Evolutionary conservation across 768 basidiomycete genomes (phyloP), one percentile per base, ranked within the genome.

Genomic region (Trametes elegans): DNA sequence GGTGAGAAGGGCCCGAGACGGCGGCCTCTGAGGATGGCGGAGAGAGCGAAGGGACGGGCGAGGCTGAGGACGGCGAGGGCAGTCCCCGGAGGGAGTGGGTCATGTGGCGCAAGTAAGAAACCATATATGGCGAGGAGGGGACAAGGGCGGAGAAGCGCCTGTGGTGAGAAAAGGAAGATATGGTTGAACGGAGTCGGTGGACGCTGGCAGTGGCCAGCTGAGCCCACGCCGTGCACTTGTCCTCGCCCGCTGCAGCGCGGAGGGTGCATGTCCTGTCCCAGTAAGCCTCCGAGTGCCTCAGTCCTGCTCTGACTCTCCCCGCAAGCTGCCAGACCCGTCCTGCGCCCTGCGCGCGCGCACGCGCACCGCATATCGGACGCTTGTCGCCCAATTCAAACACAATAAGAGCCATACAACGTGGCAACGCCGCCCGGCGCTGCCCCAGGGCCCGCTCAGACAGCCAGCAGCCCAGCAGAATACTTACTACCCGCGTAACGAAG

Each of bases 391-490:
- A 60, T 42, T 66, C 63, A 66, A 68, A 60, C 41, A 68, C 63
- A 66, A 68, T 64, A 66, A 61, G 58, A 42, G 43, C 55, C 39
- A 31, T 46, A 55, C 61, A 66, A 65, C 67, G 65, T 66, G 64
- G 65, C 57, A 62, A 62, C 64, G 51, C 23, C 52, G 18, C 35
- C 54, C 44, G 29, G 29, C 60, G 40, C 51, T 53, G 52, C 45
- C 49, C 43, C 14, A 14, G 26, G n/a, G n/a, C n/a, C n/a, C n/a
- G n/a, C n/a, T n/a, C n/a, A n/a, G n/a, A n/a, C n/a, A n/a, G n/a
- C n/a, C n/a, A n/a, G n/a, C n/a, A n/a, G n/a, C n/a, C n/a, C n/a
- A n/a, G n/a, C n/a, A n/a, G n/a, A n/a, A n/a, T 13, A 18, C 55
- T 29, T 50, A 36, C 47, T 49, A 28, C 31, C 54, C 38, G 52